Evolutionary conservation across 768 basidiomycete species (phyloP).

Genomic region (Lentinula raphanica): DNA sequence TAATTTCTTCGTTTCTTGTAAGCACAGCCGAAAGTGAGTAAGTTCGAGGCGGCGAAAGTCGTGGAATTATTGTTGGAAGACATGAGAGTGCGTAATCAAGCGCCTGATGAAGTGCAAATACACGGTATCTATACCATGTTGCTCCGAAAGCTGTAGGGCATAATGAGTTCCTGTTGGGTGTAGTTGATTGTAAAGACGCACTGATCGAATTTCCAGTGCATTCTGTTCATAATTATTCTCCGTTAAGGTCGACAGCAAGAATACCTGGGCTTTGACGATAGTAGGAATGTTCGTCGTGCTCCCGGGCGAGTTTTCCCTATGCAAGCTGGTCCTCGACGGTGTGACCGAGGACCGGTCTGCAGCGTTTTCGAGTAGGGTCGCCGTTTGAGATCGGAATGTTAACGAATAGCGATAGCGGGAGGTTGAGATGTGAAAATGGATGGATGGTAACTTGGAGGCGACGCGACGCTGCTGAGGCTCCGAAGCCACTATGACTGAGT

Average conservation of each 20-base stretch:
- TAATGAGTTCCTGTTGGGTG: conserved; percentile 7
- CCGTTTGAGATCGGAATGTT: conserved; percentile 43
- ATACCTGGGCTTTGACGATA: conserved; percentile 95
- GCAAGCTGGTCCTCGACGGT: conserved; percentile 68
- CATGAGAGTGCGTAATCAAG: conserved; percentile 85
- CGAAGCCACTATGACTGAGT: background rate
- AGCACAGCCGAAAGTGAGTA: conserved; percentile 76
- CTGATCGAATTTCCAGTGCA: conserved; percentile 90
- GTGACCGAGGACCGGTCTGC: conserved; percentile 68
- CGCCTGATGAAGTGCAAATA: conserved; percentile 97
- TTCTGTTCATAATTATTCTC: conserved; percentile 97
- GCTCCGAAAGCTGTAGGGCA: conserved; percentile 77
- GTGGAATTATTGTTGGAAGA: conserved; percentile 53
- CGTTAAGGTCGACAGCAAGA: conserved; percentile 90
- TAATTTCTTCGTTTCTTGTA: conserved; percentile 84
- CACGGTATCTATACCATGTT: conserved; percentile 94
- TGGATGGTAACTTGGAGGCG: conserved; percentile 1
- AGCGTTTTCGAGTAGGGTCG: conserved; percentile 62
- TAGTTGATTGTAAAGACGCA: conserved; percentile 37
- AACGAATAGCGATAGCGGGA: conserved; percentile 8
- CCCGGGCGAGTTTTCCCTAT: conserved; percentile 74
- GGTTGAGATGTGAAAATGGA: conserved; percentile 29
- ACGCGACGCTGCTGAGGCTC: background rate
- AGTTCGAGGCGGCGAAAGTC: conserved; percentile 67
- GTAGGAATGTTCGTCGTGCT: conserved; percentile 82